A percentile compares a stretch with the other conserved stretches of the same genome.
phyloP scores from a whole-genome alignment of 352 stramenopile genomes.

The Globisporangium irregulare region DNA sequence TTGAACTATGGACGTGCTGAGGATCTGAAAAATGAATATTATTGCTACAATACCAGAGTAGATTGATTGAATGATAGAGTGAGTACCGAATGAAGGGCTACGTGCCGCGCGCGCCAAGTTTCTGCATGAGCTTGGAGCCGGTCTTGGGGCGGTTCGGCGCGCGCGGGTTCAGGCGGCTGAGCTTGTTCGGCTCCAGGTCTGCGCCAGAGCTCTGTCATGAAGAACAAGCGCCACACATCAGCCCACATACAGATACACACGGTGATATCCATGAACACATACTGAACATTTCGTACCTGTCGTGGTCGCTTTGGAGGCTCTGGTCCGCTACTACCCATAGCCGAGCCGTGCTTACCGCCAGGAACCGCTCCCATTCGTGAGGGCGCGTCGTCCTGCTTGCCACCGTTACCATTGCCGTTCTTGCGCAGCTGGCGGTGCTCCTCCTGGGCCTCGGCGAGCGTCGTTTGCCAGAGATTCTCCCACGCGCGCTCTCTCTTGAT shows the following conservation, averaged over 20 bases:
- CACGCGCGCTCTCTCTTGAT: conserved; percentile 26
- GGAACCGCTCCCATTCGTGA: conserved; percentile 1
- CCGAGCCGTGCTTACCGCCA: conserved; percentile 7
- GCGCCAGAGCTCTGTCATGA: conserved; percentile 26
- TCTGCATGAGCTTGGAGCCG: conserved; percentile 71
- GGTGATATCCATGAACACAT: neutral
- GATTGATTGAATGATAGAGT: neutral
- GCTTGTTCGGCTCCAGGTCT: conserved; percentile 61
- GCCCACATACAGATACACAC: neutral
- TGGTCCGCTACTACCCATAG: conserved; percentile 14
- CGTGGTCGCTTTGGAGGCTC: conserved; percentile 54
- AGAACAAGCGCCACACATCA: neutral
- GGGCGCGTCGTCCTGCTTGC: conserved; percentile 19
- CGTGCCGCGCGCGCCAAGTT: conserved; percentile 38
- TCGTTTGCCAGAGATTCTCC: conserved; percentile 44
- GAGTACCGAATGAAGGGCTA: neutral
- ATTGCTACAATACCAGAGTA: neutral
- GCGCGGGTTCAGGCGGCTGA: conserved; percentile 34
- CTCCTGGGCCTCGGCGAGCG: conserved; percentile 58
- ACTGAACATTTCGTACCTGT: conserved; percentile 27
- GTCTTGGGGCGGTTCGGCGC: conserved; percentile 36
- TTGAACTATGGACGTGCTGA: neutral
- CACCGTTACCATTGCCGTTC: conserved; percentile 15
- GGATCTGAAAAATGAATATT: neutral
- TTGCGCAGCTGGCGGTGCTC: conserved; percentile 46